These are phyloP conservation scores for Pseudogymnoascus destructans DNA, from an alignment of 2,329 filamentous ascomycete species.

Conservation along the genomic window DNA sequence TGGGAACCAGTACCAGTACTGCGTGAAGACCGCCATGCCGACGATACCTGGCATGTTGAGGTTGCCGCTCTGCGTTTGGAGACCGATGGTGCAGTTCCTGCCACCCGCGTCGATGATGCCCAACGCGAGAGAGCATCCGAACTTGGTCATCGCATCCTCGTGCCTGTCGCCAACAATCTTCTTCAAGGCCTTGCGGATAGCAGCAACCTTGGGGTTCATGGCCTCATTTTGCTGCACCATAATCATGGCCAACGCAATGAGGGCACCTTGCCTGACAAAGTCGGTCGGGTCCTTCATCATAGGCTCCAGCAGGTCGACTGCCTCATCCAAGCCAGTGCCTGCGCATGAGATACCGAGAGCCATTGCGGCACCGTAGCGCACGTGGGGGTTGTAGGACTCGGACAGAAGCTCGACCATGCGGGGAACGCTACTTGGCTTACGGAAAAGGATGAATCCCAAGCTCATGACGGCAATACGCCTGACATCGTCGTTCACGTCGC, in stretches of 20 bases:
- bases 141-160: slow-evolving; percentile 99
- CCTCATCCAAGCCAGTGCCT: slow-evolving; percentile 88
- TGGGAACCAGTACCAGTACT: slow-evolving; percentile 99
- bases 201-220: slow-evolving; percentile 92
- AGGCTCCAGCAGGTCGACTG: slow-evolving; percentile 89
- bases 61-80: slow-evolving; percentile 96
- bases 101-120: slow-evolving; percentile 97
- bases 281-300: slow-evolving; percentile 99
- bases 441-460: slow-evolving; percentile 94
- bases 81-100: slow-evolving; percentile 93
- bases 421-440: slow-evolving; percentile 91
- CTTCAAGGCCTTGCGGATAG: slow-evolving; percentile 82
- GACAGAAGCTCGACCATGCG: slow-evolving; percentile 97
- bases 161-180: slow-evolving; percentile 92
- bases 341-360: slow-evolving; percentile 96
- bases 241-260: slow-evolving; percentile 94
- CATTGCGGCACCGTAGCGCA: slow-evolving; percentile 96
- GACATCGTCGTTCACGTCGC: slow-evolving; percentile 95
- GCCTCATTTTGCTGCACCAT: slow-evolving; percentile 98
- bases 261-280: slow-evolving; percentile 90
- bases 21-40: slow-evolving; percentile 94
- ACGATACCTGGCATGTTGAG: slow-evolving; percentile 98
- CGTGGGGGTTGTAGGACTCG: slow-evolving; percentile 97
- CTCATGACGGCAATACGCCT: slow-evolving; percentile 94
- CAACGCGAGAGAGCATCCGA: slow-evolving; percentile 82